Evolutionary conservation across 2,329 filamentous ascomycete genomes (phyloP).

Genomic region (Samsoniella hepiali): DNA sequence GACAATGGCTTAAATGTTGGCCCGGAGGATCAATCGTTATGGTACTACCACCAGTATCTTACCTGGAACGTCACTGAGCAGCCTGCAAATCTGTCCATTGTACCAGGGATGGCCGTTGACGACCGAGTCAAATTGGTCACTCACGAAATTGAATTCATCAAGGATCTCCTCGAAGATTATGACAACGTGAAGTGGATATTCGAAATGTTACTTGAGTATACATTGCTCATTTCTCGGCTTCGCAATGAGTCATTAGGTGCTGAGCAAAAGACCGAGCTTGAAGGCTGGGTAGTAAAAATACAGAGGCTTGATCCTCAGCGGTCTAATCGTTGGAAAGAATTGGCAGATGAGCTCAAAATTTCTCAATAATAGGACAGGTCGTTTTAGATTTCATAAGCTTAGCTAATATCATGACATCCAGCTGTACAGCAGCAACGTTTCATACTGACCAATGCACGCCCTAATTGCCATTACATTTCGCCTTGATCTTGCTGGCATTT

Average conservation of each 20-base stretch:
- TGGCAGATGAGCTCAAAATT: constrained; percentile 46
- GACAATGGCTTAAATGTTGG: constrained; percentile 80
- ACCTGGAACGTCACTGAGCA: constrained; percentile 63
- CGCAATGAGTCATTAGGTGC: constrained; percentile 40
- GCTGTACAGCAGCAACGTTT: not conserved
- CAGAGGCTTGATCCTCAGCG: constrained; percentile 71
- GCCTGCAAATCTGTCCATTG: constrained; percentile 54
- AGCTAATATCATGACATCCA: not conserved
- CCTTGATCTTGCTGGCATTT: constrained; percentile 42
- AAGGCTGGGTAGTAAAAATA: constrained; percentile 61
- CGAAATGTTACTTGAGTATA: constrained; percentile 77
- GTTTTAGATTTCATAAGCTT: not conserved
- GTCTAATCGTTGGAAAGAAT: constrained; percentile 70
- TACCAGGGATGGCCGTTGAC: constrained; percentile 56
- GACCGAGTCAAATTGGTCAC: constrained; percentile 65
- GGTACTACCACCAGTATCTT: constrained; percentile 93
- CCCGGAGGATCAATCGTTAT: constrained; percentile 90
- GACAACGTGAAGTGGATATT: constrained; percentile 76
- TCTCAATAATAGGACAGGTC: not conserved
- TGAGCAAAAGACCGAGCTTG: constrained; percentile 45
- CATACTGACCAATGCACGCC: not conserved
- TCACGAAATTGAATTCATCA: constrained; percentile 71
- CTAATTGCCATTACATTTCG: constrained; percentile 27
- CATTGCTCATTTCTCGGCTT: constrained; percentile 55
- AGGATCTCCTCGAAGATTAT: constrained; percentile 61